Evolutionary conservation across 768 basidiomycete species (phyloP).

Genomic region (Psilocybe cyanescens): DNA sequence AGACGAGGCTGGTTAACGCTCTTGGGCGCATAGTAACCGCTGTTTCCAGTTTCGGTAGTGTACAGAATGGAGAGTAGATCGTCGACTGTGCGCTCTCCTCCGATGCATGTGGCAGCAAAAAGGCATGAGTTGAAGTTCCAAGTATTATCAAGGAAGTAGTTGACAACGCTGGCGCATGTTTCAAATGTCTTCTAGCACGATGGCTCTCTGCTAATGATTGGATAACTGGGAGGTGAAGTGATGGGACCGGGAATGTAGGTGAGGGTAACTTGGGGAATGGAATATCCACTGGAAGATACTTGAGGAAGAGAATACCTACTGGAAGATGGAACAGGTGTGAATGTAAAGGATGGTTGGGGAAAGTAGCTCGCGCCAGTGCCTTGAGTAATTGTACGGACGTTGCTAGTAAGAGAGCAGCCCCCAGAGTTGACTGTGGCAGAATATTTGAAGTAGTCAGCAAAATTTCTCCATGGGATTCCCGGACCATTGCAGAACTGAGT

Average conservation of each 20-base stretch:
- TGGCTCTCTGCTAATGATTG: neutral
- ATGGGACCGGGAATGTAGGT: neutral
- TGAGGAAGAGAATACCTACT: no score
- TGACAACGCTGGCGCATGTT: neutral
- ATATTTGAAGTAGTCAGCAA: constrained; percentile 4
- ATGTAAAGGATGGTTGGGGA: no score
- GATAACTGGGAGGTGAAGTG: neutral
- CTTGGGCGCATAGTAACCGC: neutral
- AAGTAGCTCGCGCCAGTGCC: no score
- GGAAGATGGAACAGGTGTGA: no score
- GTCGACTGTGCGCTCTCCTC: neutral
- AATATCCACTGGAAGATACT: no score
- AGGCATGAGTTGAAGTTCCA: neutral
- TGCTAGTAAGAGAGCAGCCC: neutral
- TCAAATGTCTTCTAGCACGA: neutral
- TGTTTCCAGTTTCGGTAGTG: neutral
- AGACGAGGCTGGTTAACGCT: neutral
- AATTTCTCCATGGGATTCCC: neutral
- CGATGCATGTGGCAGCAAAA: neutral
- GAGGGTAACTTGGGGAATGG: neutral
- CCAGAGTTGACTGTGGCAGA: neutral
- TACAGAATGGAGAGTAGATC: neutral
- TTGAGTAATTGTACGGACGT: no score
- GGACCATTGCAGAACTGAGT: neutral
- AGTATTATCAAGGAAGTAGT: neutral